Percentiles rank a stretch among this genome's conserved stretches.
Conservation (phyloP, 805 yeast genomes). For the Pichia ethanolica region DNA sequence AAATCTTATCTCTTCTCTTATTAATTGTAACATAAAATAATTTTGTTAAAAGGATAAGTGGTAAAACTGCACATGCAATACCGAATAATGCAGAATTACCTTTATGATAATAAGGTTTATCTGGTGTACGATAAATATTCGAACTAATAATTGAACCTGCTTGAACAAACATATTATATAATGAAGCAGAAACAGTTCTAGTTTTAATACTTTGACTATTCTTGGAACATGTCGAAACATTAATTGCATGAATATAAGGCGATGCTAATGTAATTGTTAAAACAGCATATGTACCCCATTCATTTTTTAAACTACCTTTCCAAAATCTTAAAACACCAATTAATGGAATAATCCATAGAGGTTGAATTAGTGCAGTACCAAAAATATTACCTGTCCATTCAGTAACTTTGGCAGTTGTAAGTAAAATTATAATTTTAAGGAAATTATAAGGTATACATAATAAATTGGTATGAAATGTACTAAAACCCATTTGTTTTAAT, state of each 20-base stretch:
- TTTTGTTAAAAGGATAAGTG: conserved; percentile 25
- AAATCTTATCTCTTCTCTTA: conserved; percentile 34
- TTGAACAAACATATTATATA: conserved; percentile 60
- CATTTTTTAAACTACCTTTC: conserved; percentile 19
- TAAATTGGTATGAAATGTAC: conserved; percentile 43
- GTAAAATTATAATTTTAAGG: conserved; percentile 30
- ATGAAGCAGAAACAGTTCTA: conserved; percentile 54
- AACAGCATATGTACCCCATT: conserved; percentile 21
- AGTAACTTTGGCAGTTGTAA: conserved; percentile 30
- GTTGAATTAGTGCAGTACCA: conserved; percentile 15
- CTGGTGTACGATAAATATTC: conserved; percentile 50
- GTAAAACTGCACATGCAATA: conserved; percentile 25
- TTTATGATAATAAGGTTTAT: conserved; percentile 49
- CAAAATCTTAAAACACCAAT: conserved; percentile 23
- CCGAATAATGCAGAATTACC: conserved; percentile 44
- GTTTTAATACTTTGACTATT: conserved; percentile 55
- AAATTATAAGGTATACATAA: conserved; percentile 44
- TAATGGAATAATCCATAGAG: conserved; percentile 22
- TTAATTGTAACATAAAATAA: conserved; percentile 36
- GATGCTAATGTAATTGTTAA: conserved; percentile 29
- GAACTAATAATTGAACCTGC: conserved; percentile 46
- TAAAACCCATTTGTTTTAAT: conserved; percentile 42
- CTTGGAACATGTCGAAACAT: conserved; percentile 53
- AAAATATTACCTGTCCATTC: conserved; percentile 28
- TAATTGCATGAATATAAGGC: conserved; percentile 46